Evolutionary conservation across 2,329 filamentous ascomycete genomes (phyloP), one percentile per base, ranked within the genome.

Genomic region (Penicillium corylophilum): DNA sequence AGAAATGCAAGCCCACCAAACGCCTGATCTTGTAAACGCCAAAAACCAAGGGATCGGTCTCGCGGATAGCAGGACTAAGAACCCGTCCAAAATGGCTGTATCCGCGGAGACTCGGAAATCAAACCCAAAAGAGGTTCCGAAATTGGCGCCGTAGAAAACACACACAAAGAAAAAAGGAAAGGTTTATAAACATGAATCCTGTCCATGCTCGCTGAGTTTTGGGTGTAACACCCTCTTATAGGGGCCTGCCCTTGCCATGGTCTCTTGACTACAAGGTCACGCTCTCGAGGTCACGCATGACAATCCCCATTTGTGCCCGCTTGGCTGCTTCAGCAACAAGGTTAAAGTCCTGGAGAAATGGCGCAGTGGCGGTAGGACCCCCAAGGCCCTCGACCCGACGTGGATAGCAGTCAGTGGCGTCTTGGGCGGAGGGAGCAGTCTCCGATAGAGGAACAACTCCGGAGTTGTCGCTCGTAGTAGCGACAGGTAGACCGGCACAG

Each of bases 281-380:
- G 33, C 70, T 66, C 56, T 74, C 90, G 67, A 97, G 81, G 72
- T 96, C 93, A 56, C 92, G 82, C 79, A 92, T 88, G 69, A 96
- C 78, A 65, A 91, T 85, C 38, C 90, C 90, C 79, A 96, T 89
- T 73, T 96, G 90, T 9, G 93, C 93, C 38, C 92, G 81, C 74
- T 95, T 96, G 39, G 91, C 93, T 2, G 93, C 93, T 77, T 97
- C 93, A 31, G 92, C 92, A 38, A 96, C 82, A 26, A 96, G 82
- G 52, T 83, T 93, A 66, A 93, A 89, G 71, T 95, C 87, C 64
- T 86, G 84, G 54, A 95, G 80, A 67, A 91, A 91, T 4, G 79
- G 79, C 9, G 79, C 77, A 1, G 81, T 83, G 12, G 72, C 72
- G 10, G 68, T 67, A 1, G 70, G 68, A 7, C 69, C 70, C 5